Conservation (phyloP, 2,329 filamentous ascomycete species). For the Teratosphaeria pseudoeucalypti region DNA sequence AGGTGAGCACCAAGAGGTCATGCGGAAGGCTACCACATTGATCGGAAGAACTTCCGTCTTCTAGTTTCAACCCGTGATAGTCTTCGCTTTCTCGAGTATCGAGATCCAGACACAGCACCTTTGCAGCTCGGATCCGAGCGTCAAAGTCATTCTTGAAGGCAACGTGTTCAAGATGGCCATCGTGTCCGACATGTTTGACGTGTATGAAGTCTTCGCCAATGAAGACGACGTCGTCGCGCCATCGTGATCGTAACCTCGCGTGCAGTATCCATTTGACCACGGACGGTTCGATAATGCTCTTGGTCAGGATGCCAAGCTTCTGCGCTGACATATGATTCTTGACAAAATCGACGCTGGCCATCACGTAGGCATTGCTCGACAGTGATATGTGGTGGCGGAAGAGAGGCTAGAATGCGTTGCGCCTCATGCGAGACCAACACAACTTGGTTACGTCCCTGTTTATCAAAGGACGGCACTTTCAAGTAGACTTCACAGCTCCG, state of each 20-base stretch:
- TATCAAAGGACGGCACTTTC: neutral
- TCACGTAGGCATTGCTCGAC: neutral
- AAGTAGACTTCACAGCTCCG: neutral
- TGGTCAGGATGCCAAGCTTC: slow-evolving; percentile 62
- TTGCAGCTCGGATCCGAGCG: slow-evolving; percentile 66
- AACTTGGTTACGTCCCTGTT: neutral
- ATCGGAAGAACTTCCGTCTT: slow-evolving; percentile 4
- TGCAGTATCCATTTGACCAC: slow-evolving; percentile 67
- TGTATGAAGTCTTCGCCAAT: slow-evolving; percentile 75
- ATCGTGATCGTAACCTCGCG: slow-evolving; percentile 59
- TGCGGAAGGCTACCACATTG: slow-evolving; percentile 41
- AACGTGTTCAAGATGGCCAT: slow-evolving; percentile 65
- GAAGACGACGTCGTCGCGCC: slow-evolving; percentile 74
- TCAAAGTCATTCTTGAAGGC: slow-evolving; percentile 70
- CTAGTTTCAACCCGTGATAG: slow-evolving; percentile 17
- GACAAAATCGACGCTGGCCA: neutral
- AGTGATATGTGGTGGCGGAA: neutral
- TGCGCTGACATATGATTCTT: neutral
- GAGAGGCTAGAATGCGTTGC: neutral
- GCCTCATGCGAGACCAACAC: neutral
- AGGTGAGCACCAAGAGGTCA: slow-evolving; percentile 68
- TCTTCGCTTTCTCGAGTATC: slow-evolving; percentile 34
- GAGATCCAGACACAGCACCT: slow-evolving; percentile 43
- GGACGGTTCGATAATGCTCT: slow-evolving; percentile 67
- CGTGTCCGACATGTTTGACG: slow-evolving; percentile 53